Conservation (phyloP, 192 early-diverging fungal genomes). For the Glomus cerebriforme region DNA sequence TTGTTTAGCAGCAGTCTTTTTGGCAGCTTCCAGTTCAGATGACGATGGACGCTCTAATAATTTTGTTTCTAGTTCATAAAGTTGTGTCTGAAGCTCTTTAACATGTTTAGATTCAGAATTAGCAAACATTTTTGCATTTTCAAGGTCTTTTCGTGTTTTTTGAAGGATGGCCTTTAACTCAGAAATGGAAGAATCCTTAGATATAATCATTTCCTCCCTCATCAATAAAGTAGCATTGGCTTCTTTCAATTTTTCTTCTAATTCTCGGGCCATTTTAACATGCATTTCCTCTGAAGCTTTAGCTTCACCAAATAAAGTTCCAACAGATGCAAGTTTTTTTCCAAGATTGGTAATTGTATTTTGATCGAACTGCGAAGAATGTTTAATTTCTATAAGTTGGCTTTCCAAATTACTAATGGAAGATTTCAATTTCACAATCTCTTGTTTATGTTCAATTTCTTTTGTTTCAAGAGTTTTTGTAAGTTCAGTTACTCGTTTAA, state of each 20-base stretch:
- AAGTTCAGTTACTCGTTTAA: neutral
- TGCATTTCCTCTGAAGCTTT: conserved; percentile 4
- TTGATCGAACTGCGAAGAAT: neutral
- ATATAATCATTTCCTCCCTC: neutral
- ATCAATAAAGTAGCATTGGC: neutral
- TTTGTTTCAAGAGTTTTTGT: conserved; percentile 4
- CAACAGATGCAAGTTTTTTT: conserved; percentile 5
- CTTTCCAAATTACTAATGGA: neutral
- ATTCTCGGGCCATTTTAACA: neutral
- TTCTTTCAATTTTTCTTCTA: conserved; percentile 14
- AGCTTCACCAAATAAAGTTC: neutral
- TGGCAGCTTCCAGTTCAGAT: neutral
- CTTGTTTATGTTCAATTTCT: neutral
- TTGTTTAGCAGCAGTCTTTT: neutral
- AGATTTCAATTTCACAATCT: neutral
- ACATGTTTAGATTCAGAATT: neutral
- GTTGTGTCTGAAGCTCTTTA: neutral
- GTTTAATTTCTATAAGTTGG: neutral
- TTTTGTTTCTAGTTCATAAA: neutral
- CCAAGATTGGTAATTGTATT: neutral
- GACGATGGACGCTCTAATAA: neutral
- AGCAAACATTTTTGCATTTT: neutral
- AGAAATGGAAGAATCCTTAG: neutral
- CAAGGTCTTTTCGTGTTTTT: neutral
- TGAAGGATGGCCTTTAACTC: neutral